Evolutionary conservation across 2,329 filamentous ascomycete genomes (phyloP).

Genomic region (Sarocladium oryzae): DNA sequence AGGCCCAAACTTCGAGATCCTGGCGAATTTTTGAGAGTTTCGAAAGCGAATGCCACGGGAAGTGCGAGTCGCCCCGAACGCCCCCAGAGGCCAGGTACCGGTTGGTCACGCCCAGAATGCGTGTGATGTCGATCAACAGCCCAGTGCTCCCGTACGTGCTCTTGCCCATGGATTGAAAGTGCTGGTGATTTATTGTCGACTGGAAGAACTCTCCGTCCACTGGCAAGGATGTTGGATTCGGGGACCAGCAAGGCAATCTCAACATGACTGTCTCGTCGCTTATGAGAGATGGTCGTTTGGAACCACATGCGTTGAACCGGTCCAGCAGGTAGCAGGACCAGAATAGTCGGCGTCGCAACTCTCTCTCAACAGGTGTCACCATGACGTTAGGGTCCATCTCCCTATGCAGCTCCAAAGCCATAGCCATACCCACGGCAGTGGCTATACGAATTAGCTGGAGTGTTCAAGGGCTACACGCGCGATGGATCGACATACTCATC

Average conservation of each 20-base stretch:
- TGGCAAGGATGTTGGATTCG: slow-evolving; percentile 52
- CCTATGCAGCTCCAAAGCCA: slow-evolving; percentile 73
- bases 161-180: slow-evolving; percentile 60
- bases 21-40: slow-evolving; percentile 81
- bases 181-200: slow-evolving; percentile 69
- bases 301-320: slow-evolving; percentile 74
- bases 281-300: slow-evolving; percentile 74
- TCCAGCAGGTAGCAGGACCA: slow-evolving; percentile 88
- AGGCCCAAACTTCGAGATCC: slow-evolving; percentile 79
- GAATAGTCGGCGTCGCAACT: slow-evolving; percentile 73
- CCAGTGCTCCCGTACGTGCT: slow-evolving; percentile 69
- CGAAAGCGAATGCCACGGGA: slow-evolving; percentile 83
- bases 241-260: slow-evolving; percentile 67
- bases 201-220: slow-evolving; percentile 78
- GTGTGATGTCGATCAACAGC: slow-evolving; percentile 78
- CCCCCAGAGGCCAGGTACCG: slow-evolving; percentile 78
- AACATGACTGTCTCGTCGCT: slow-evolving; percentile 70
- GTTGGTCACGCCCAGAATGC: slow-evolving; percentile 77
- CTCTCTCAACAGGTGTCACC: slow-evolving; percentile 62
- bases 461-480: neutral
- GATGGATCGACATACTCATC: slow-evolving; percentile 49
- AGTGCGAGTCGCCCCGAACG: slow-evolving; percentile 83
- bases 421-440: slow-evolving; percentile 73
- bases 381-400: slow-evolving; percentile 59
- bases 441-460: slow-evolving; percentile 37